Percentiles rank a stretch among this genome's conserved stretches.
These are phyloP conservation scores for Violaceomyces palustris DNA, from an alignment of 1,284 basidiomycete species.

Conservation along the genomic window DNA sequence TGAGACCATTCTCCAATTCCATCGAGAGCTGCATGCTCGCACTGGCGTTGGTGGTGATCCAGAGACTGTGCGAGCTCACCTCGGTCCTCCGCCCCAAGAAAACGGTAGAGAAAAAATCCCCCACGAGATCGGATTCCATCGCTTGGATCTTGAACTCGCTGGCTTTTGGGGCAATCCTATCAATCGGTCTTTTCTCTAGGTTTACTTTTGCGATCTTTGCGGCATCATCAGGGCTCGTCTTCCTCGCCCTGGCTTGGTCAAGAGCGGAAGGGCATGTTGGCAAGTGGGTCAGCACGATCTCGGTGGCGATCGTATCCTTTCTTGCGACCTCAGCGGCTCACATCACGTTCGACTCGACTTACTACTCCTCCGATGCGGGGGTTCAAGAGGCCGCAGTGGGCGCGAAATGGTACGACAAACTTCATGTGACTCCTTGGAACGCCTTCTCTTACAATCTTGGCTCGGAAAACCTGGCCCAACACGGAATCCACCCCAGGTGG, in stretches of 20 bases:
- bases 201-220: constrained; percentile 49
- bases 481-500: constrained; percentile 52
- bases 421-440: constrained; percentile 48
- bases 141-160: constrained; percentile 37
- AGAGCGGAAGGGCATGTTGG: not conserved
- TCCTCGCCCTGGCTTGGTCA: not conserved
- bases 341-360: constrained; percentile 10
- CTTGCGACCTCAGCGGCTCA: not conserved
- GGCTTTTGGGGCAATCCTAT: constrained; percentile 6
- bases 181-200: constrained; percentile 41
- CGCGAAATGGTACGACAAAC: too few relatives aligned
- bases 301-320: constrained; percentile 1
- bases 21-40: constrained; percentile 41
- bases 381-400: too few relatives aligned
- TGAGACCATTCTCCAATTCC: constrained; percentile 52
- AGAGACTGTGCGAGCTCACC: too few relatives aligned
- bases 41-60: too few relatives aligned
- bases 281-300: constrained; percentile 2
- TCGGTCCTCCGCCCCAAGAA: too few relatives aligned
- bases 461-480: constrained; percentile 43
- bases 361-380: constrained; percentile 10
- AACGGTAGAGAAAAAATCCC: too few relatives aligned
- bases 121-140: constrained; percentile 50
- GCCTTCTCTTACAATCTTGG: constrained; percentile 50
- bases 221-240: constrained; percentile 11